Conservation (phyloP, 2,329 filamentous ascomycete genomes). For the Helotiales sp. region DNA sequence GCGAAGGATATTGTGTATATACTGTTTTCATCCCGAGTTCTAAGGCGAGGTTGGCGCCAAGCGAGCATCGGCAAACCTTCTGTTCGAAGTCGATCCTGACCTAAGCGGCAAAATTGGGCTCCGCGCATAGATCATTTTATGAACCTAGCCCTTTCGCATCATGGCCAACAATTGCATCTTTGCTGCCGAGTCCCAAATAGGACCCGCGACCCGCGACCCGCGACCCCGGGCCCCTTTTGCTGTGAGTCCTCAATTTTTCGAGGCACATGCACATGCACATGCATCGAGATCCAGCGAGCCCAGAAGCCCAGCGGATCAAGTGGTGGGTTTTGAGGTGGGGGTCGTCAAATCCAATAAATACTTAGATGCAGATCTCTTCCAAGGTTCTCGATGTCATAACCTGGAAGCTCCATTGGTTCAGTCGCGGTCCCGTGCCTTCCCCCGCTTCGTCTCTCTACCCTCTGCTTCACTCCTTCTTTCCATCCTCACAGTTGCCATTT, state of each 20-base stretch:
- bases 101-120: background rate
- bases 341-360: conserved; percentile 1
- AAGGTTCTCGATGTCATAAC: conserved; percentile 13
- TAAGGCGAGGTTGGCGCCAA: too few relatives aligned
- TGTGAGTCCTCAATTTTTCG: background rate
- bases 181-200: background rate
- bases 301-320: background rate
- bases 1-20: background rate
- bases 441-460: background rate
- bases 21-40: too few relatives aligned
- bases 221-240: background rate
- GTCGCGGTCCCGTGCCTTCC: background rate
- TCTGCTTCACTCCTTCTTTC: background rate
- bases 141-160: too few relatives aligned
- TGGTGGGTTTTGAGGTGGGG: background rate
- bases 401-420: too few relatives aligned
- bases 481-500: background rate
- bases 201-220: background rate
- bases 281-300: conserved; percentile 1
- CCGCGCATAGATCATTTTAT: too few relatives aligned
- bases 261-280: conserved; percentile 1
- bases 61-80: background rate
- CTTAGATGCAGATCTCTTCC: conserved; percentile 3
- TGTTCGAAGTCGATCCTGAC: too few relatives aligned
- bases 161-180: too few relatives aligned